phyloP scores from a whole-genome alignment of 163 green algal species.

The Scenedesmus sp. region DNA sequence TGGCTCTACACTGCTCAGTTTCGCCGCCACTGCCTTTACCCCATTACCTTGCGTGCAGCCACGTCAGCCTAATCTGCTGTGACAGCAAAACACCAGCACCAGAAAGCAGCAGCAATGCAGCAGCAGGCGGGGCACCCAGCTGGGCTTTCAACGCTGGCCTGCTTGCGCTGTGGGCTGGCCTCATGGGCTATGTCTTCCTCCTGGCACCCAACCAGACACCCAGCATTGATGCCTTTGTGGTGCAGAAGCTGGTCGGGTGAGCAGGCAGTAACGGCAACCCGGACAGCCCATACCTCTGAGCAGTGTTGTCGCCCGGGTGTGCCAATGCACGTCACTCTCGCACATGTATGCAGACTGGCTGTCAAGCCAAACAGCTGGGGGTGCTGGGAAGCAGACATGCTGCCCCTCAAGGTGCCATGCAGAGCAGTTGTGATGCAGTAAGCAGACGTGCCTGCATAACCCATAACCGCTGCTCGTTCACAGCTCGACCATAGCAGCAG shows the following conservation, averaged over 20 bases:
- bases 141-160: constrained; percentile 34
- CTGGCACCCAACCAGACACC: constrained; percentile 90
- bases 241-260: constrained; percentile 66
- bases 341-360: not conserved
- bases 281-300: not conserved
- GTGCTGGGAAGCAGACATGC: not conserved
- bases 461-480: not conserved
- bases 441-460: not conserved
- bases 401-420: not conserved
- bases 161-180: constrained; percentile 50
- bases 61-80: not conserved
- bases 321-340: not conserved
- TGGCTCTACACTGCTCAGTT: not conserved
- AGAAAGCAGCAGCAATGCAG: not conserved
- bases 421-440: not conserved
- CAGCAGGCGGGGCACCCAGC: not conserved
- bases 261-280: not conserved
- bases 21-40: not conserved
- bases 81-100: constrained; percentile 28
- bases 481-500: too few species aligned
- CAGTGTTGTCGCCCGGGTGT: not conserved
- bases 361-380: not conserved
- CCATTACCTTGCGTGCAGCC: not conserved
- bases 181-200: constrained; percentile 77
- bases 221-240: constrained; percentile 70